Evolutionary conservation across 2,329 filamentous ascomycete genomes (phyloP), one percentile per base, ranked within the genome.

Genomic region (Aureobasidium melanogenum): DNA sequence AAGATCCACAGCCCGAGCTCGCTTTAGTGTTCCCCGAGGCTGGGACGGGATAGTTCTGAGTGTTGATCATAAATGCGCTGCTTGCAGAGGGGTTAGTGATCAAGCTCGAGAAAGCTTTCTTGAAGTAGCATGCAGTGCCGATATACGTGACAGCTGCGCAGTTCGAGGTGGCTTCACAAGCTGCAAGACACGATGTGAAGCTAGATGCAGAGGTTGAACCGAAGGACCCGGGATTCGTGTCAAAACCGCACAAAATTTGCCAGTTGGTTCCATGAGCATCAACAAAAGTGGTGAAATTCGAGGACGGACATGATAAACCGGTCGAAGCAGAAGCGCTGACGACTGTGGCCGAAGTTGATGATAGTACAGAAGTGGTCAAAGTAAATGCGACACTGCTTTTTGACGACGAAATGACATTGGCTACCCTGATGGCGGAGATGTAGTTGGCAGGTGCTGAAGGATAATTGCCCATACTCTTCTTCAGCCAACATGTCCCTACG

Each of bases 1-100:
- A n/a, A 14, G 32, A 9, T 9, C 67, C 67, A 39, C 69, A 70
- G 5, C 69, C 69, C 10, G 63, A 63, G 2, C 66, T 68, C 17
- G 66, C 63, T 28, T 65, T 65, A 12, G 63, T 56, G 34, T 62
- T 56, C 19, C 54, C 48, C 1, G 48, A 7, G 12, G 46, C 32
- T 12, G 63, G 63, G 0, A 59, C 55, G 22, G 63, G 63, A 39
- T 65, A 65, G 14, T 54, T 47, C 8, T 34, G 38, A 8, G 30
- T 19, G 26, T 61, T 61, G 15, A 52, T 22, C 19, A 54, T 6
- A 9, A 61, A 61, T 3, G 58, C 58, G 6, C 58, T 61, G 24
- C 19, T 38, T 1, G 38, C 26, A 1, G 39, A 46, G 4, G 39
- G 36, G 1, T 36, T 46, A 1, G 41, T 8, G 17, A n/a, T 52